Conservation (phyloP, 1,139 yeast genomes). For the Blastobotrys proliferans region DNA sequence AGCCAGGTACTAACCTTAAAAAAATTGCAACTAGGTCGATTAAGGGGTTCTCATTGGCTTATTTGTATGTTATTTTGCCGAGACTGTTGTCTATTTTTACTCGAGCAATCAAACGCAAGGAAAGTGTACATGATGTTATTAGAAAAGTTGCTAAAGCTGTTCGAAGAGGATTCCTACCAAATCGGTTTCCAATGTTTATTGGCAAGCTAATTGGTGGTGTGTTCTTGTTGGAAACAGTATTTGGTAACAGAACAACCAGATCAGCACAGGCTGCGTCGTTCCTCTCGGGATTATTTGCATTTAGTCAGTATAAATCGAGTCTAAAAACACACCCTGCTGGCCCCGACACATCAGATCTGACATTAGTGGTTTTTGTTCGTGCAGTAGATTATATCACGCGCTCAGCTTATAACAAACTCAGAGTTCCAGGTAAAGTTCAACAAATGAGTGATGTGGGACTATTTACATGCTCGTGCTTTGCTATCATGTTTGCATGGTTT, state of each 20-base stretch:
- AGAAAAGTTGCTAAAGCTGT: conserved; percentile 22
- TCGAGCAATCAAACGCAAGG: conserved; percentile 23
- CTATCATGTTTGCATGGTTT: conserved; percentile 43
- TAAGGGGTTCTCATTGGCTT: conserved; percentile 39
- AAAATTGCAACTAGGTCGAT: conserved; percentile 1
- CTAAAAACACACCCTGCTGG: conserved; percentile 15
- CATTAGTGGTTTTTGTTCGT: conserved; percentile 25
- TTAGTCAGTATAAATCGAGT: conserved; percentile 17
- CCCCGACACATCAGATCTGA: conserved; percentile 25
- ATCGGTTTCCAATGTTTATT: conserved; percentile 37
- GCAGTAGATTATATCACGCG: conserved; percentile 25
- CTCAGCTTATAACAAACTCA: conserved; percentile 11
- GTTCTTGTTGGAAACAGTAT: conserved; percentile 33
- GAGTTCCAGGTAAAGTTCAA: conserved; percentile 23
- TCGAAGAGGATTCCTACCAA: conserved; percentile 31
- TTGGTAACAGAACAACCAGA: background rate
- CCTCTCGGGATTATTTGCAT: conserved; percentile 18
- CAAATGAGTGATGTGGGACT: conserved; percentile 26
- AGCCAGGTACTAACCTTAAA: background rate
- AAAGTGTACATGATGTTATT: conserved; percentile 17
- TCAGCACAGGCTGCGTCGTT: conserved; percentile 18
- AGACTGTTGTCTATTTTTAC: conserved; percentile 29
- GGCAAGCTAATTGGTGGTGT: conserved; percentile 31
- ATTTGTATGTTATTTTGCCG: conserved; percentile 39
- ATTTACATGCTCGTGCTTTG: conserved; percentile 25